Percentiles rank a stretch among this genome's conserved stretches.
phyloP scores from a whole-genome alignment of 1,284 basidiomycete species.

The Pyrrhoderma lamaoense region DNA sequence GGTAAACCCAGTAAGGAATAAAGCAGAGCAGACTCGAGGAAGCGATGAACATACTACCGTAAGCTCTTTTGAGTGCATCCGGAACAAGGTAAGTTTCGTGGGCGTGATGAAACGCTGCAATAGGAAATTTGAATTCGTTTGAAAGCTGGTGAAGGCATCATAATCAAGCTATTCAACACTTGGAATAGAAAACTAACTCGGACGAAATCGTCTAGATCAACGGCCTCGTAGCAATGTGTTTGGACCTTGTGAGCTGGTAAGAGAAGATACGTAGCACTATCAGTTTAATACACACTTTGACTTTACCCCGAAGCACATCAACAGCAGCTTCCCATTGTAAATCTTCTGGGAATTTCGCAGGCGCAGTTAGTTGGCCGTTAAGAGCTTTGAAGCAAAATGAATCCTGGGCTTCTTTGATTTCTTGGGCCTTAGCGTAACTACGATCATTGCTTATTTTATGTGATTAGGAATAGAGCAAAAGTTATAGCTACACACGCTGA shows the following conservation, averaged over 20 bases:
- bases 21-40: neutral
- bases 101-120: constrained; percentile 46
- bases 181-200: constrained; percentile 22
- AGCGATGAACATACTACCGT: constrained; percentile 20
- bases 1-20: neutral
- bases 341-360: constrained; percentile 38
- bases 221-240: constrained; percentile 42
- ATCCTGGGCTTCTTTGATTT: constrained; percentile 39
- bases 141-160: constrained; percentile 35
- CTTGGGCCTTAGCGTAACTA: constrained; percentile 34
- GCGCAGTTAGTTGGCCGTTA: constrained; percentile 32
- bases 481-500: constrained; percentile 22
- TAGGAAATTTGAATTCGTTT: constrained; percentile 44
- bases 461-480: too few relatives aligned
- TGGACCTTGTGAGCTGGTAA: constrained; percentile 36
- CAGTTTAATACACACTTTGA: constrained; percentile 30
- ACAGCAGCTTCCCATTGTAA: constrained; percentile 48
- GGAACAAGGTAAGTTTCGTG: constrained; percentile 48
- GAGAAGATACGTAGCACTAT: constrained; percentile 31
- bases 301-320: constrained; percentile 43
- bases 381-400: constrained; percentile 28
- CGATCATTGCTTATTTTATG: neutral
- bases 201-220: constrained; percentile 37
- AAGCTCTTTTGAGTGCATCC: constrained; percentile 40
- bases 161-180: neutral